Conservation (phyloP, 2,329 filamentous ascomycete genomes). For the Macroventuria anomochaeta region DNA sequence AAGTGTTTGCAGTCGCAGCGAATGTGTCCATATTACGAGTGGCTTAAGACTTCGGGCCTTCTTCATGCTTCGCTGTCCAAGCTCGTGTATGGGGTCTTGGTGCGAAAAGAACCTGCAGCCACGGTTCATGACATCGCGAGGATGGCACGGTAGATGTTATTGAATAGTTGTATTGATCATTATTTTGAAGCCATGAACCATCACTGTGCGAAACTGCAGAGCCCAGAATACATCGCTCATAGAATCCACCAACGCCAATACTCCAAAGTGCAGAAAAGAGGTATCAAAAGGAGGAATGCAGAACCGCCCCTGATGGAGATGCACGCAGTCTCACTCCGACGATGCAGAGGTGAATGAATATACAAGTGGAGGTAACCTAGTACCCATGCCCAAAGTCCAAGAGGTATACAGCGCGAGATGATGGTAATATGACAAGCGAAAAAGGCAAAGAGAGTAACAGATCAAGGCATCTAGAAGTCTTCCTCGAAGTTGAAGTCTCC, state of each 20-base stretch:
- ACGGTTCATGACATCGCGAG: background rate
- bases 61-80: conserved; percentile 3
- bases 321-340: conserved; percentile 34
- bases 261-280: conserved; percentile 27
- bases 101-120: background rate
- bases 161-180: conserved; percentile 25
- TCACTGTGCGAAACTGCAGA: conserved; percentile 12
- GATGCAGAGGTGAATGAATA: conserved; percentile 43
- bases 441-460: conserved; percentile 17
- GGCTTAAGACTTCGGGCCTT: background rate
- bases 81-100: conserved; percentile 1
- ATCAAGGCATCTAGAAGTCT: conserved; percentile 75
- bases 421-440: conserved; percentile 23
- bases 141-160: background rate
- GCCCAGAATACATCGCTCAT: conserved; percentile 20
- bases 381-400: conserved; percentile 30
- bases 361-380: conserved; percentile 29
- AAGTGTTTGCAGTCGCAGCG: background rate
- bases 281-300: conserved; percentile 16
- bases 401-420: conserved; percentile 37
- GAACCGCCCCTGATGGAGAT: conserved; percentile 1
- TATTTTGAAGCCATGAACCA: conserved; percentile 25
- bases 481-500: conserved; percentile 94
- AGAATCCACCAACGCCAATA: conserved; percentile 21
- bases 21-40: background rate